phyloP scores from a whole-genome alignment of 805 yeast species.

The Metschnikowia sp. region DNA sequence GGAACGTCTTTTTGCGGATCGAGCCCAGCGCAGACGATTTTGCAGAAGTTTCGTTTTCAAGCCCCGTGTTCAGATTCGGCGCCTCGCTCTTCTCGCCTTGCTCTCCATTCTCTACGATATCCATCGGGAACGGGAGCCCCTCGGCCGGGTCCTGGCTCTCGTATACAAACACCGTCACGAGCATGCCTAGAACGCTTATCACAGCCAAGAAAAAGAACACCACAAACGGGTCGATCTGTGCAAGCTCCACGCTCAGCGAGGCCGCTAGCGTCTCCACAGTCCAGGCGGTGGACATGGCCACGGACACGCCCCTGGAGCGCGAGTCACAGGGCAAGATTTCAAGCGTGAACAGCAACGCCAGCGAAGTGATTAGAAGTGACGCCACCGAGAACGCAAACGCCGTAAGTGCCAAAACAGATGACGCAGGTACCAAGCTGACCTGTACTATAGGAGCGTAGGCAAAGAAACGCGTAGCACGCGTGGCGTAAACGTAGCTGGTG shows the following conservation, averaged over 20 bases:
- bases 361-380: slow-evolving; percentile 44
- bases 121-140: slow-evolving; percentile 6
- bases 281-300: slow-evolving; percentile 12
- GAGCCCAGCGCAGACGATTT: background rate
- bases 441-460: slow-evolving; percentile 32
- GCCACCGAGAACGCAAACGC: slow-evolving; percentile 45
- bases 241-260: slow-evolving; percentile 1
- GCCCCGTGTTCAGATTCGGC: background rate
- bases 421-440: slow-evolving; percentile 37
- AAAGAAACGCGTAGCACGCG: slow-evolving; percentile 23
- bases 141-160: background rate
- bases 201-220: slow-evolving; percentile 4
- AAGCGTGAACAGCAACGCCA: slow-evolving; percentile 48
- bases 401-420: slow-evolving; percentile 42
- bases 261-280: slow-evolving; percentile 5
- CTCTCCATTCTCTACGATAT: background rate
- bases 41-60: slow-evolving; percentile 28
- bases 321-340: slow-evolving; percentile 47
- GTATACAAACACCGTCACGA: background rate
- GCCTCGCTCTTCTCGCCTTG: background rate
- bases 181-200: slow-evolving; percentile 1
- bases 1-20: slow-evolving; percentile 1
- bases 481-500: slow-evolving; percentile 36
- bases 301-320: slow-evolving; percentile 25
- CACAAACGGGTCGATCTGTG: slow-evolving; percentile 2